Evolutionary conservation across 2,329 filamentous ascomycete genomes (phyloP).

Genomic region (Beauveria australis): DNA sequence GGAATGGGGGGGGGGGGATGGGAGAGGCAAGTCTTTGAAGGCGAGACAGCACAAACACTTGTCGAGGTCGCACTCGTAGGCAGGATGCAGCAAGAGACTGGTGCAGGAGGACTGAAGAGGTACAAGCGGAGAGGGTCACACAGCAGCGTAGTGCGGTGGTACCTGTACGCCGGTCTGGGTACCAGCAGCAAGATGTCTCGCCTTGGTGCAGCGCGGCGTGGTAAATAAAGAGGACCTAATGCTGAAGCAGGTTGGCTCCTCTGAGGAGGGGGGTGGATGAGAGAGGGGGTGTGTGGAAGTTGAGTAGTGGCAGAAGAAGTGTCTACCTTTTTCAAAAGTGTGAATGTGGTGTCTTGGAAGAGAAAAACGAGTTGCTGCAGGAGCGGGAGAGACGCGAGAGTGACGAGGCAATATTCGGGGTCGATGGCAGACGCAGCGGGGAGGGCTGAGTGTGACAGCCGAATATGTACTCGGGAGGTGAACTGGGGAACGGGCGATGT

Average conservation of each 20-base stretch:
- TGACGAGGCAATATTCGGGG: not conserved
- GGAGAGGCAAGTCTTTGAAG: constrained; percentile 3
- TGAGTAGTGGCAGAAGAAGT: not conserved
- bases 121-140: not conserved
- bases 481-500: not conserved
- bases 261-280: not conserved
- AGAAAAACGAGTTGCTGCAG: not conserved
- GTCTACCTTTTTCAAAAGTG: not conserved
- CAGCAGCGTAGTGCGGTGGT: constrained; percentile 2
- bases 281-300: not conserved
- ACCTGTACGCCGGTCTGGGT: constrained; percentile 1
- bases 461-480: not conserved
- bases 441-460: not conserved
- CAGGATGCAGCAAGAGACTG: not conserved
- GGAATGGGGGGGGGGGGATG: constrained; percentile 7
- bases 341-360: not conserved
- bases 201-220: constrained; percentile 4
- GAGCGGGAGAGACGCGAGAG: not conserved
- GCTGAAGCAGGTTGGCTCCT: not conserved
- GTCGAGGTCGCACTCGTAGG: constrained; percentile 5
- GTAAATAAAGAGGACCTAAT: not conserved
- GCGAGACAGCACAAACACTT: constrained; percentile 4
- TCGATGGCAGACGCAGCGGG: not conserved
- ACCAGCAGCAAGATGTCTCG: constrained; percentile 7
- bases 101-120: not conserved